phyloP scores from a whole-genome alignment of 2,329 filamentous ascomycete species.

The Neonectria magnoliae region DNA sequence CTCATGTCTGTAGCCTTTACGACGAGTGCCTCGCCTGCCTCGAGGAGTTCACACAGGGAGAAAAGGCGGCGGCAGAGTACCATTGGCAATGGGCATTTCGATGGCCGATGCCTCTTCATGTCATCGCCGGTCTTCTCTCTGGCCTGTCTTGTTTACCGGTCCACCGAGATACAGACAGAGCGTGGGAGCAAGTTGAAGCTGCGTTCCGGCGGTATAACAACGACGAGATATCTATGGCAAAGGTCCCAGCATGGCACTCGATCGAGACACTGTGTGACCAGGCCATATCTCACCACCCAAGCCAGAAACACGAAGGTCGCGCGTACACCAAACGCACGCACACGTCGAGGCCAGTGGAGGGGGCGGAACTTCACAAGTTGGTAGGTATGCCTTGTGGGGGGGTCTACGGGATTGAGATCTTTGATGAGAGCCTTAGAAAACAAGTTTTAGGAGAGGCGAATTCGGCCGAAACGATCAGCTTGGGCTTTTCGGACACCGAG shows the following conservation, averaged over 20 bases:
- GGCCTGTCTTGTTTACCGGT: constrained; percentile 23
- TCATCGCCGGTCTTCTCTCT: constrained; percentile 24
- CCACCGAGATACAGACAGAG: constrained; percentile 28
- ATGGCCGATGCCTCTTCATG: constrained; percentile 32
- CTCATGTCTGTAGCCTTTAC: constrained; percentile 21
- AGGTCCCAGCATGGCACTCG: constrained; percentile 26
- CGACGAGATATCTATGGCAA: constrained; percentile 28
- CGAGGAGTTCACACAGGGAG: constrained; percentile 27
- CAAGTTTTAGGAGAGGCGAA: constrained; percentile 6
- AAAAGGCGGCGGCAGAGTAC: constrained; percentile 20
- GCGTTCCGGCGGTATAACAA: constrained; percentile 32
- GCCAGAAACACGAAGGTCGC: constrained; percentile 19
- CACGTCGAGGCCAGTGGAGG: not conserved
- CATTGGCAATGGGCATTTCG: constrained; percentile 32
- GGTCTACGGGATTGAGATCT: constrained; percentile 19
- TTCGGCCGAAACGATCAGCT: constrained; percentile 8
- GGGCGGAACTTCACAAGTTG: constrained; percentile 4
- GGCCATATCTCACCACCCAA: constrained; percentile 23
- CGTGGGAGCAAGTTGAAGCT: constrained; percentile 28
- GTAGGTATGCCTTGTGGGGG: constrained; percentile 13
- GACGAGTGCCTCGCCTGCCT: constrained; percentile 30
- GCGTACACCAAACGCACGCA: constrained; percentile 25
- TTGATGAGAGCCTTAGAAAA: constrained; percentile 7
- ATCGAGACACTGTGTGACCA: constrained; percentile 29
- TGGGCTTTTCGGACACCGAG: constrained; percentile 21